These are phyloP conservation scores for Leishmania guyanensis DNA, from an alignment of 208 protist species.

Conservation along the genomic window DNA sequence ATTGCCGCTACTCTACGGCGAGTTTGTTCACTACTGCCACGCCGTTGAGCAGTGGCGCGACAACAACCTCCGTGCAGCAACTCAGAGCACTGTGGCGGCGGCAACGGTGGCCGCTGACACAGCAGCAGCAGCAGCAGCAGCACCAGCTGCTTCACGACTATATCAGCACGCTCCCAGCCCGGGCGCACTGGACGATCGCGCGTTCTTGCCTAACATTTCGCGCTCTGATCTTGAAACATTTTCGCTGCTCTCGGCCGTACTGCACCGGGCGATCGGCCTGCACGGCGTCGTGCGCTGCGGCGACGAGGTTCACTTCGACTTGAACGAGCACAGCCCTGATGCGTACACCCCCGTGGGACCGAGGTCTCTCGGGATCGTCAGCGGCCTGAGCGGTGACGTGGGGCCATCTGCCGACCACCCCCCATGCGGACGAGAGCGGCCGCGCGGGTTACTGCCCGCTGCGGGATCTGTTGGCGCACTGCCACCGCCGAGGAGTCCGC, in stretches of 20 bases:
- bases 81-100: neutral
- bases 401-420: neutral
- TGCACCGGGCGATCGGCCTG: constrained; percentile 1
- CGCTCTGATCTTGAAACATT: neutral
- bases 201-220: neutral
- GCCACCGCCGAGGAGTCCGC: neutral
- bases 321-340: neutral
- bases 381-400: neutral
- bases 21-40: constrained; percentile 6
- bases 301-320: neutral
- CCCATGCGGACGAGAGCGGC: neutral
- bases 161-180: neutral
- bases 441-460: neutral
- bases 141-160: neutral
- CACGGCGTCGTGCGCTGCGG: neutral
- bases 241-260: neutral
- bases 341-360: too few species aligned
- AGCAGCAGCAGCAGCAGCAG: neutral
- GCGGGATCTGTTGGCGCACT: neutral
- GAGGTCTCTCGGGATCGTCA: neutral
- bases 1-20: constrained; percentile 5
- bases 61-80: neutral
- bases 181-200: neutral
- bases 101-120: neutral
- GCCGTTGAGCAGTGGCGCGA: constrained; percentile 6